phyloP scores from a whole-genome alignment of 2,329 filamentous ascomycete genomes.

The Penicillium hesseltinei region DNA sequence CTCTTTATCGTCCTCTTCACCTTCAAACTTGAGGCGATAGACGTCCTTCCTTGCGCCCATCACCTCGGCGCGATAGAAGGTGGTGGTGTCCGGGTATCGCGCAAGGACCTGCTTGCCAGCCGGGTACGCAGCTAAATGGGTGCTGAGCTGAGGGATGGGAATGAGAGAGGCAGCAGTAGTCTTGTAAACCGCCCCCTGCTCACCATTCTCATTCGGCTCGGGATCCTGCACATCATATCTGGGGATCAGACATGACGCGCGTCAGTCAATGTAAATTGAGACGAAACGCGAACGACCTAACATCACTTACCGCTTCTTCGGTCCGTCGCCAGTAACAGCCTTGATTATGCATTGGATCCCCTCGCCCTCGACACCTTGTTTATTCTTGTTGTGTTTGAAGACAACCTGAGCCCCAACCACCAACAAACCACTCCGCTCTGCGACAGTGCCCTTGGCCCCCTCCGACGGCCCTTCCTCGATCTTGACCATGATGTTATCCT shows the following conservation, averaged over 20 bases:
- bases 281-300: background rate
- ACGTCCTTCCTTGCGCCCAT: constrained; percentile 61
- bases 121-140: constrained; percentile 60
- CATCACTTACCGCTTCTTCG: constrained; percentile 59
- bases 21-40: constrained; percentile 69
- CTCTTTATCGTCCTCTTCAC: constrained; percentile 70
- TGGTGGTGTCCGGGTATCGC: constrained; percentile 78
- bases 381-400: constrained; percentile 52
- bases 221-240: constrained; percentile 78
- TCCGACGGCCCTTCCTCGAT: constrained; percentile 45
- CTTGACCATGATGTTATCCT: constrained; percentile 40
- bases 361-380: constrained; percentile 51
- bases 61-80: constrained; percentile 81
- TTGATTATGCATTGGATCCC: constrained; percentile 76
- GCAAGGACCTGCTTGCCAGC: constrained; percentile 72
- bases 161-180: constrained; percentile 75
- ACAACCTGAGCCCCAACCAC: constrained; percentile 51
- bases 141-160: constrained; percentile 63
- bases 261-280: constrained; percentile 14
- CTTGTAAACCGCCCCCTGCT: constrained; percentile 61
- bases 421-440: constrained; percentile 46
- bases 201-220: constrained; percentile 68
- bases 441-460: constrained; percentile 43
- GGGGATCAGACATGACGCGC: constrained; percentile 10
- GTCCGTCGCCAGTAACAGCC: constrained; percentile 68